Evolutionary conservation across 768 basidiomycete genomes (phyloP), one percentile per base, ranked within the genome.

Genomic region (Gymnopilus junonius): DNA sequence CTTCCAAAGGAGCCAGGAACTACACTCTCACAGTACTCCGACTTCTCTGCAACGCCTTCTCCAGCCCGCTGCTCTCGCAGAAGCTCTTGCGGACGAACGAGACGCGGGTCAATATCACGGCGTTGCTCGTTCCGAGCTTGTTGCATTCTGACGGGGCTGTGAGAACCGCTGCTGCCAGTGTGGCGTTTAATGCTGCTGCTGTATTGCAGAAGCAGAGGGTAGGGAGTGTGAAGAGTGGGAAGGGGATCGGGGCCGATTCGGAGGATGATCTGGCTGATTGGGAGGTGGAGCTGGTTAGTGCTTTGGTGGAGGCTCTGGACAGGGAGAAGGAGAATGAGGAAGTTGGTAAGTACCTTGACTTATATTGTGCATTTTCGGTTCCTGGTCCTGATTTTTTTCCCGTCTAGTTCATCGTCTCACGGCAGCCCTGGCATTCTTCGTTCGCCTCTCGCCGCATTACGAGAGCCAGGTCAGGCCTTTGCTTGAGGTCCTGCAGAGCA

Each of bases 231-330:
- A 71, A 63, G 34, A 64, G 56, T 11, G 74, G 74, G 14, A 68
- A 64, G 35, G 67, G 83, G 3, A 68, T 72, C 34, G 67, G 68
- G 37, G 63, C 61, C 4, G 76, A 77, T 25, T 75, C 74, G 2
- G 80, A 79, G 27, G 79, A 76, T 15, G 87, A 85, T 55, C 86
- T 87, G 58, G 92, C 84, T 20, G 95, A 95, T 58, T 96, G 93
- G 93, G 88, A 94, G 70, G 80, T 92, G 0, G 96, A 97, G 78
- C 75, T 97, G 32, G 79, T 89, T 2, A 92, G 90, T 69, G 96
- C 92, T 0, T 70, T 97, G n/a, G 72, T 95, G 0, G 93, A 94
- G 73, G 92, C 91, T 17, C 69, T 97, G 20, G 82, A 81, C 55
- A 83, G 84, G 65, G 94, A 97, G 77, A 83, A 78, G 65, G 76